Percentiles rank a stretch among this genome's conserved stretches.
phyloP scores from a whole-genome alignment of 805 yeast genomes.

The Yarrowia sp. region DNA sequence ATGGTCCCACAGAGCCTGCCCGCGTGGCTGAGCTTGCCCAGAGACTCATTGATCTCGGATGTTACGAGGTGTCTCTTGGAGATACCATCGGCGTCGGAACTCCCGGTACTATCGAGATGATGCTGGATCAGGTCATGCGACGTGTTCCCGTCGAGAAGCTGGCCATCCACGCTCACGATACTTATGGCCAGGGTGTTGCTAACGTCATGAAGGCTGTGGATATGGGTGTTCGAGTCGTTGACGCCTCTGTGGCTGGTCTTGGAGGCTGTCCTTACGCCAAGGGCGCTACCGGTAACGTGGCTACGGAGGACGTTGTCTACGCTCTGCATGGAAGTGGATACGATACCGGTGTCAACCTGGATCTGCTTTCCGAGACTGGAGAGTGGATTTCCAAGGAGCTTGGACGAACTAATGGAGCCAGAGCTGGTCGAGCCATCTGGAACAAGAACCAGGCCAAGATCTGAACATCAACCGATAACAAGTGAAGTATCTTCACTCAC shows the following conservation, averaged over 20 bases:
- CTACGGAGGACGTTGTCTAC: constrained; percentile 50
- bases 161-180: constrained; percentile 50
- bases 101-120: constrained; percentile 44
- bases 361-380: constrained; percentile 45
- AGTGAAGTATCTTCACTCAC: too few species aligned
- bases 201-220: constrained; percentile 48
- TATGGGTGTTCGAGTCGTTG: constrained; percentile 48
- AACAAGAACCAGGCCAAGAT: constrained; percentile 38
- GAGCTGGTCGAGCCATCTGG: constrained; percentile 47
- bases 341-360: constrained; percentile 47
- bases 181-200: constrained; percentile 50
- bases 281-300: constrained; percentile 50
- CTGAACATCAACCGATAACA: neutral
- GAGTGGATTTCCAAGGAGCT: constrained; percentile 46
- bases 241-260: constrained; percentile 48
- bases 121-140: constrained; percentile 45
- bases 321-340: constrained; percentile 47
- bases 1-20: constrained; percentile 47
- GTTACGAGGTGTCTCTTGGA: constrained; percentile 50
- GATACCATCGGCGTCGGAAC: constrained; percentile 51
- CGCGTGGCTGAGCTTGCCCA: constrained; percentile 47
- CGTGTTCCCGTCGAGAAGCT: constrained; percentile 43
- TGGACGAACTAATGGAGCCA: constrained; percentile 45
- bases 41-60: constrained; percentile 47
- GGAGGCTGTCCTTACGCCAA: constrained; percentile 52